Evolutionary conservation across 495 filamentous ascomycete genomes (phyloP), one percentile per base, ranked within the genome.

Genomic region (Peziza echinospora): DNA sequence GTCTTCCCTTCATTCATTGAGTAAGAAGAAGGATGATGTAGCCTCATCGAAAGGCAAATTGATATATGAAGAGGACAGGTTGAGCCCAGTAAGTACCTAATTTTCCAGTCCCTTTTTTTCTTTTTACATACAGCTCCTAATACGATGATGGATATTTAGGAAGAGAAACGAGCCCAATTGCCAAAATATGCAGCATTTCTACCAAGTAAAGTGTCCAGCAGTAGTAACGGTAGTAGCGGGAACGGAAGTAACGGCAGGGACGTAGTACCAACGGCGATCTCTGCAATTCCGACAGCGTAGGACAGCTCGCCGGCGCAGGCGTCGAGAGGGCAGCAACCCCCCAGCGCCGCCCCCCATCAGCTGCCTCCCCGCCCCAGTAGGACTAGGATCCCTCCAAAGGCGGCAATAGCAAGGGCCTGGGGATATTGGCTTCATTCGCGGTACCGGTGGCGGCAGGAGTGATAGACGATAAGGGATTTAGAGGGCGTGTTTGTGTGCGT

Each of bases 11-110:
- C n/a, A n/a, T n/a, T n/a, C n/a, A 23, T 26, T 41, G 11, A 41
- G 24, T 9, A 54, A 51, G 21, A 58, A 58, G 55, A 58, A 54
- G 21, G 48, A 54, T 13, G 16, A 21, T n/a, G 34, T 22, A 2
- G 50, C 50, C 21, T n/a, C 11, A 21, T 41, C 30, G 9, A 59
- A 59, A 24, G 49, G 52, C 1, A 59, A 59, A 26, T 51, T 59
- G 52, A 39, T 59, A 10, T 59, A 59, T 45, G 23, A 40, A n/a
- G 56, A 59, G 40, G 59, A 55, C 46, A 52, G 55, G 23, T 49
- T 59, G 43, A 59, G 56, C 47, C 56, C 56, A 22, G 56, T 59
- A 51, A 55, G 52, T 55, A 5, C n/a, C n/a, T n/a, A 41, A 26
- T 0, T 7, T 3, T 23, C 21, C 9, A 4, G 21, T 6, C 4